These are phyloP conservation scores for Rubus idaeus DNA, from an alignment of 306 rosid genomes.

Conservation along the genomic window DNA sequence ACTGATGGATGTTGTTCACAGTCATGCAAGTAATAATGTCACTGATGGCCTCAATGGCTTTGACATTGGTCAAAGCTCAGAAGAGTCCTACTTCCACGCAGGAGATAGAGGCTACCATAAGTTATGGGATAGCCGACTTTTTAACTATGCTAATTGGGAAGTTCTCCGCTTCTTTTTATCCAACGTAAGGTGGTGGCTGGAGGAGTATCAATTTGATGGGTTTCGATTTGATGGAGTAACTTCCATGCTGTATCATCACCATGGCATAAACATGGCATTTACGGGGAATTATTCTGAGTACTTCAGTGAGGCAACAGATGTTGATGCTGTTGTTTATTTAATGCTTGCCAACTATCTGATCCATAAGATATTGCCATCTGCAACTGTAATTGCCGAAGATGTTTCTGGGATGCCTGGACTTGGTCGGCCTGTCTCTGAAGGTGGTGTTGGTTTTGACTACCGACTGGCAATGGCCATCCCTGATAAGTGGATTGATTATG, in stretches of 20 bases:
- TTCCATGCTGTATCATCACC: constrained; percentile 96
- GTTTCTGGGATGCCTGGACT: constrained; percentile 99
- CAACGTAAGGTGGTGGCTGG: constrained; percentile 94
- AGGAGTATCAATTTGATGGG: constrained; percentile 88
- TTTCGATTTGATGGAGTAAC: constrained; percentile 98
- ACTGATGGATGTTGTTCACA: constrained; percentile 91
- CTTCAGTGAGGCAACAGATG: constrained; percentile 83
- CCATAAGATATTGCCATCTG: constrained; percentile 70
- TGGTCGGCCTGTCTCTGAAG: constrained; percentile 67
- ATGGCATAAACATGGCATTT: constrained; percentile 74
- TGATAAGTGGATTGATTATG: constrained; percentile 88
- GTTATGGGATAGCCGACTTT: constrained; percentile 92
- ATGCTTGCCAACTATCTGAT: constrained; percentile 85
- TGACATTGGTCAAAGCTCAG: constrained; percentile 91
- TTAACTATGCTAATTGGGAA: constrained; percentile 97
- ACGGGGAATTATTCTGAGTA: constrained; percentile 85
- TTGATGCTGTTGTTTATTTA: constrained; percentile 88
- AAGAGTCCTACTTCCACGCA: constrained; percentile 81
- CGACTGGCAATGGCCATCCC: constrained; percentile 94
- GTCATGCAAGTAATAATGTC: constrained; percentile 91
- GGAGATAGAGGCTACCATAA: constrained; percentile 94
- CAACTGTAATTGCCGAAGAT: constrained; percentile 89
- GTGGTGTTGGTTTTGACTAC: constrained; percentile 87
- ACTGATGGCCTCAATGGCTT: constrained; percentile 97
- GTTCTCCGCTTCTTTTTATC: constrained; percentile 95